These are phyloP conservation scores for Mallotus japonicus DNA, from an alignment of 441 rosid species.

Conservation along the genomic window DNA sequence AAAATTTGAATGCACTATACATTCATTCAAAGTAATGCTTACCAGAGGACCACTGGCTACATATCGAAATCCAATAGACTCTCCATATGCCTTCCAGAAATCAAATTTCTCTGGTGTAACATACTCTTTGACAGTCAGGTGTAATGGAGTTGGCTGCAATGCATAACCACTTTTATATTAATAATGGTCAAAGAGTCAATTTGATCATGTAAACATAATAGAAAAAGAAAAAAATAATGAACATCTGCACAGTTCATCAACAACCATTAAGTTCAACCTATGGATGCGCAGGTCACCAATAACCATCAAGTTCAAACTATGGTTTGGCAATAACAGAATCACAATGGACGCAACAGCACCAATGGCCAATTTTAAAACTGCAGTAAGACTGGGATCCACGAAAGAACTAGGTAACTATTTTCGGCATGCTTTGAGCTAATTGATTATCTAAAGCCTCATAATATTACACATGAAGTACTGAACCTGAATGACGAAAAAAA, in stretches of 20 bases:
- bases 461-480: background rate
- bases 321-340: constrained; percentile 8
- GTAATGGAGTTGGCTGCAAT: constrained; percentile 91
- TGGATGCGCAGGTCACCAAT: too few species aligned
- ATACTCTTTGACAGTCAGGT: constrained; percentile 93
- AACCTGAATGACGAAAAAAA: background rate
- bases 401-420: background rate
- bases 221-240: background rate
- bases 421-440: background rate
- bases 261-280: background rate
- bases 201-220: background rate
- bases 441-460: background rate
- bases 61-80: constrained; percentile 88
- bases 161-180: background rate
- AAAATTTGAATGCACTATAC: background rate
- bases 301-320: background rate
- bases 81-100: constrained; percentile 93
- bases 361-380: too few species aligned
- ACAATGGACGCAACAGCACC: background rate
- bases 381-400: background rate
- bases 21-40: constrained; percentile 27
- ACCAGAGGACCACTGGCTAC: constrained; percentile 98
- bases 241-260: background rate
- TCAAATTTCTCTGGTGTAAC: constrained; percentile 89
- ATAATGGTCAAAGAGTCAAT: constrained; percentile 1